These are phyloP conservation scores for Pythium coloratum DNA, from an alignment of 352 stramenopile genomes.

Conservation along the genomic window DNA sequence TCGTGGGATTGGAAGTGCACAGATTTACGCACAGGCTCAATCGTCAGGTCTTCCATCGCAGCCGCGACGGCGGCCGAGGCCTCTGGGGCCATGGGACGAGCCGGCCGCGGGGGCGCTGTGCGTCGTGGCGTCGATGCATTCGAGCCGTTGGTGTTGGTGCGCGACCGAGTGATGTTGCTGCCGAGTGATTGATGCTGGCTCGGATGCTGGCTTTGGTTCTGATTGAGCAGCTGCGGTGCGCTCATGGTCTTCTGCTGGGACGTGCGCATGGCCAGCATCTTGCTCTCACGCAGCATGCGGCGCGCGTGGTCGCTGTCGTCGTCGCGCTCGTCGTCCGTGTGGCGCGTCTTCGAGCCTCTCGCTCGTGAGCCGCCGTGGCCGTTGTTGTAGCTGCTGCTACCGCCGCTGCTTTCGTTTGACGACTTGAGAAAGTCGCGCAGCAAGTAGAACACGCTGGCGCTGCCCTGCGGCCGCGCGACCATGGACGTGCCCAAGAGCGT, in stretches of 20 bases:
- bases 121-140: conserved; percentile 13
- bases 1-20: conserved; percentile 12
- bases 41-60: conserved; percentile 2
- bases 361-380: conserved; percentile 15
- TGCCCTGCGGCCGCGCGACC: conserved; percentile 48
- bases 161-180: neutral
- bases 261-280: conserved; percentile 60
- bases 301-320: conserved; percentile 28
- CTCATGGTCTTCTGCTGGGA: conserved; percentile 30
- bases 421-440: conserved; percentile 78
- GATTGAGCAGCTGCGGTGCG: conserved; percentile 17
- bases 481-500: conserved; percentile 31
- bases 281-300: conserved; percentile 64
- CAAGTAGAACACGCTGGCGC: conserved; percentile 59
- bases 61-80: conserved; percentile 7
- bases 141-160: conserved; percentile 5
- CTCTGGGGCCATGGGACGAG: conserved; percentile 17
- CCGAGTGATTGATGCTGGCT: neutral
- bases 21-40: conserved; percentile 3
- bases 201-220: neutral
- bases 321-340: conserved; percentile 26
- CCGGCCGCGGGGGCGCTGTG: conserved; percentile 14
- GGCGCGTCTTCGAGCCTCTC: neutral
- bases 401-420: conserved; percentile 19
- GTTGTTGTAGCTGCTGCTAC: conserved; percentile 1